Conservation (phyloP, 345 rosid genomes). For the Sisymbrium altissimum region DNA sequence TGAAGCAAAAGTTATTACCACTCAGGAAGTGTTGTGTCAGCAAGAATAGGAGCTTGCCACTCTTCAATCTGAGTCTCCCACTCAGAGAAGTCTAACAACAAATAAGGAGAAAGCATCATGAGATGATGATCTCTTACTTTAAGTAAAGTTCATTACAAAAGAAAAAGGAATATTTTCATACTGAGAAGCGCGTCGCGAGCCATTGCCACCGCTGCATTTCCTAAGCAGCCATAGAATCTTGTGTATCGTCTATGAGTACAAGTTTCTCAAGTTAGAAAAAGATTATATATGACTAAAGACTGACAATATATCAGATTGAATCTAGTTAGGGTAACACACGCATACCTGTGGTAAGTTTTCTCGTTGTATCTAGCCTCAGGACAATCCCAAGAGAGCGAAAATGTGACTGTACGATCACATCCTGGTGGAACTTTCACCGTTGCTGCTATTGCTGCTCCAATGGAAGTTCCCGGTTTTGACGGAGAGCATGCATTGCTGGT, state of each 20-base stretch:
- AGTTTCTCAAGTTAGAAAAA: not conserved
- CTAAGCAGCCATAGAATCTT: constrained; percentile 71
- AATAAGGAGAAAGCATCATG: not conserved
- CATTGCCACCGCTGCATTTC: constrained; percentile 78
- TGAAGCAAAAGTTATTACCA: constrained; percentile 38
- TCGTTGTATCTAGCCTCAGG: constrained; percentile 73
- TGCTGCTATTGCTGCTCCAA: constrained; percentile 94
- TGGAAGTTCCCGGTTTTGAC: constrained; percentile 79
- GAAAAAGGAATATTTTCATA: constrained; percentile 24
- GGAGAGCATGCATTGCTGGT: constrained; percentile 39
- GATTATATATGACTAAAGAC: not conserved
- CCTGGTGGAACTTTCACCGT: constrained; percentile 68
- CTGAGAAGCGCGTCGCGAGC: constrained; percentile 79
- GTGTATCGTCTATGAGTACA: constrained; percentile 70
- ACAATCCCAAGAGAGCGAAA: constrained; percentile 92
- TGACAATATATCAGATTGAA: not conserved
- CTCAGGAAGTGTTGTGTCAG: constrained; percentile 81
- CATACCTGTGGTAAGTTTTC: constrained; percentile 69
- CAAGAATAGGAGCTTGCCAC: constrained; percentile 92
- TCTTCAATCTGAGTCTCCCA: constrained; percentile 90
- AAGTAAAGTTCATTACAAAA: not conserved
- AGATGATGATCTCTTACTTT: not conserved
- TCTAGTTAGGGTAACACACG: not conserved
- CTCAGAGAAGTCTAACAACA: constrained; percentile 45
- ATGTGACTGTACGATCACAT: constrained; percentile 41